phyloP scores from a whole-genome alignment of 2,329 filamentous ascomycete species.

The Ophiostoma ips region DNA sequence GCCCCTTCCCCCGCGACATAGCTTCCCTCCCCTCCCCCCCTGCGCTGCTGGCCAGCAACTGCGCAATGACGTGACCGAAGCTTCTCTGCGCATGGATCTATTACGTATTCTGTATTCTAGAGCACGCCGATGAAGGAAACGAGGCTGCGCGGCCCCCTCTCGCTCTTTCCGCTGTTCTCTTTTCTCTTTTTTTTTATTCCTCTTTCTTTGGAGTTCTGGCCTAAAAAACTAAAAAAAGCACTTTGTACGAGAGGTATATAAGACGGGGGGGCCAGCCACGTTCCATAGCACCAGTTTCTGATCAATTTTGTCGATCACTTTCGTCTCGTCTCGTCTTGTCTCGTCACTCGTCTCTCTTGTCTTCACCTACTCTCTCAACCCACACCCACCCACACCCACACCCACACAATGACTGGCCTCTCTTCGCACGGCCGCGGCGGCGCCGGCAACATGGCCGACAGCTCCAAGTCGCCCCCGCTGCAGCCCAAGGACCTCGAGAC shows the following conservation, averaged over 20 bases:
- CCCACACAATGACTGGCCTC: conserved; percentile 24
- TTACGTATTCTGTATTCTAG: too few relatives aligned
- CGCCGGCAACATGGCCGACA: conserved; percentile 57
- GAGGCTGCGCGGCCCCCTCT: conserved; percentile 1
- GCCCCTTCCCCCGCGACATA: neutral
- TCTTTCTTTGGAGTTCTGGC: neutral
- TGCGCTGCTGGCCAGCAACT: too few relatives aligned
- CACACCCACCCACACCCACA: neutral
- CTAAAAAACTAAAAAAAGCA: too few relatives aligned
- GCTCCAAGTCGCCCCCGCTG: conserved; percentile 31
- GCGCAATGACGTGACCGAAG: neutral
- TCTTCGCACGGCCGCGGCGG: conserved; percentile 64
- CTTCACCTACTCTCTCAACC: neutral
- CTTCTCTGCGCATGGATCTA: too few relatives aligned
- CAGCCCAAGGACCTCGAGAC: conserved; percentile 58
- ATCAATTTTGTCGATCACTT: too few relatives aligned
- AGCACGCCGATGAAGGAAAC: neutral
- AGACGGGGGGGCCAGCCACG: too few relatives aligned
- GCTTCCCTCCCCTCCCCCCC: neutral
- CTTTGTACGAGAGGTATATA: too few relatives aligned
- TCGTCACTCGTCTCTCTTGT: neutral
- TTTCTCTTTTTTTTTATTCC: conserved; percentile 1
- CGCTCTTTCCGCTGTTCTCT: neutral
- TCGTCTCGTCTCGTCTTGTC: neutral
- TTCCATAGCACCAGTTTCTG: too few relatives aligned